Evolutionary conservation across 1,284 basidiomycete species (phyloP), one percentile per base, ranked within the genome.

Genomic region (Caloboletus firmus): DNA sequence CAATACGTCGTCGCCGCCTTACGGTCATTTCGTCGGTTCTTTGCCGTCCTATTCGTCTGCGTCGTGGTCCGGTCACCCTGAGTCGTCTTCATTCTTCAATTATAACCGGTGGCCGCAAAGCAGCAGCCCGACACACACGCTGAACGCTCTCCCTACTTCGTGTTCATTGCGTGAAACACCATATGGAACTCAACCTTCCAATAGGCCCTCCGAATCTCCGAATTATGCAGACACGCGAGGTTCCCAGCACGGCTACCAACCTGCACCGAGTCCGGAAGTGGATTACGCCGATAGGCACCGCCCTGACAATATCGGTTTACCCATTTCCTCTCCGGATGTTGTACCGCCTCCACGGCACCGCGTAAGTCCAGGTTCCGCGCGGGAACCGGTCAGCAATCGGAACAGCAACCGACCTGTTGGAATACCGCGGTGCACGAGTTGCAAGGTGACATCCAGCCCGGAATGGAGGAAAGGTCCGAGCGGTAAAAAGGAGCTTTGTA

Each of bases 401-500:
- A 61, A 66, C 12, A 80, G 80, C 22, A 86, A 84, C 56, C 81
- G 91, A 13, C 91, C 91, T 0, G 79, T 81, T 34, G 89, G 92
- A 6, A 77, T 92, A 11, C 73, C 82, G 49, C 83, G 83, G 60
- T 96, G 93, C 72, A 81, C 87, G 15, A 91, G 87, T 64, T 96
- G 93, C 73, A 90, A 87, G 68, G 89, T 80, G 22, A 89, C 85
- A 13, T 85, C 87, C 49, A 93, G 90, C 62, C 95, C 95, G 0
- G 95, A 98, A 71, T 98, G 95, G 95, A 79, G 95, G 64, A 94
- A 96, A 71, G 93, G 89, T 17, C 89, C 89, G 52, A 91, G 82
- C 63, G 93, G 93, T 17, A 89, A 91, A 71, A 95, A 95, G 75
- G 91, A 94, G 69, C 76, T 96, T 44, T 96, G 93, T 72, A 96